These are phyloP conservation scores for Inonotus hispidus DNA, from an alignment of 1,284 basidiomycete genomes.

Conservation along the genomic window DNA sequence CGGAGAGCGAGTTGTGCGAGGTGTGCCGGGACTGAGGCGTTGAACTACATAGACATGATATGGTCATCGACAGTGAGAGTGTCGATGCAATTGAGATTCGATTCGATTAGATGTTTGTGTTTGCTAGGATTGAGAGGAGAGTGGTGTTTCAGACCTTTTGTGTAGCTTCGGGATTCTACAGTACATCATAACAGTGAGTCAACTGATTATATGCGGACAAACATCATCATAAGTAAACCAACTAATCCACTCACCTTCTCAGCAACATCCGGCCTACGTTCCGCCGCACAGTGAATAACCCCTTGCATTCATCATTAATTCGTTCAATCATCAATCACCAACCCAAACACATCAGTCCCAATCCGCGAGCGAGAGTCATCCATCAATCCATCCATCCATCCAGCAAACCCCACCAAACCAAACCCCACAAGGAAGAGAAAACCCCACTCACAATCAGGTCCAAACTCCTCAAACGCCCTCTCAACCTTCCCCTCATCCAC, in stretches of 20 bases:
- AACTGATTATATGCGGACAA: slow-evolving; percentile 6
- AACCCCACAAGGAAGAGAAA: neutral
- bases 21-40: slow-evolving; percentile 56
- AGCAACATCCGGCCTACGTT: slow-evolving; percentile 77
- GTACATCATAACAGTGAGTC: neutral
- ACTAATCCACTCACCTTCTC: slow-evolving; percentile 51
- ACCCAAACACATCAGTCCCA: too few relatives aligned
- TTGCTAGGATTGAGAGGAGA: slow-evolving; percentile 1
- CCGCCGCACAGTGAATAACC: slow-evolving; percentile 83
- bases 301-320: slow-evolving; percentile 35
- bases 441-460: slow-evolving; percentile 51
- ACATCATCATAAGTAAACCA: neutral
- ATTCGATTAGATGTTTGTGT: too few relatives aligned
- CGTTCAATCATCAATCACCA: too few relatives aligned
- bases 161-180: slow-evolving; percentile 60
- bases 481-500: slow-evolving; percentile 46
- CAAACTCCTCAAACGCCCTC: slow-evolving; percentile 43
- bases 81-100: too few relatives aligned
- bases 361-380: neutral
- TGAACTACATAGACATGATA: too few relatives aligned
- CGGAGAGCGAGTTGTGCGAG: slow-evolving; percentile 55
- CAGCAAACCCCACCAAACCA: neutral
- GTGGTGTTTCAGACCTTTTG: slow-evolving; percentile 39
- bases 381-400: slow-evolving; percentile 4
- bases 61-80: too few relatives aligned